Evolutionary conservation across 805 yeast species (phyloP), one percentile per base, ranked within the genome.

Genomic region (Kluyveromyces nonfermentans): DNA sequence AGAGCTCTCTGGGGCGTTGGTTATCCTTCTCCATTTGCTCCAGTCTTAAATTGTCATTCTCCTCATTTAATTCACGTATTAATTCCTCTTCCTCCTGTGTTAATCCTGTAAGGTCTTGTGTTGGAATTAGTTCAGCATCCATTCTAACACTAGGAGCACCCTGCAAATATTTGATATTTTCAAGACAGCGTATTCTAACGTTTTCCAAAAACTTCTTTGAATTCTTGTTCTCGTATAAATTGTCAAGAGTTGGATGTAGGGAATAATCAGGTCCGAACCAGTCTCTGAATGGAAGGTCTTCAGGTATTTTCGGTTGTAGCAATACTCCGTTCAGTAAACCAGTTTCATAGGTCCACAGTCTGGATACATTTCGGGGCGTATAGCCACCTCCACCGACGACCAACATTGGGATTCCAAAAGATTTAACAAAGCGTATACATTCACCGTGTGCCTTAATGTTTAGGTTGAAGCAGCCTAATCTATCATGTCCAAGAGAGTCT

Each of bases 321-420:
- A 81, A 73, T 12, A 82, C 86, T 53, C 85, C 82, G 51, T 93
- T 82, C 59, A 90, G 73, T 21, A 93, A 72, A 31, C 96, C 90
- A 0, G 96, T 81, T 64, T 90, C 98, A 62, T 83, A 88, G 54
- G 96, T 83, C 98, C 98, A 90, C 28, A 94, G 74, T 53, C 97
- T 72, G 33, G 94, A 82, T 12, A 90, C 98, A 59, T 90, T 90
- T 56, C 97, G 74, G 60, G 95, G 95, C 2, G 98, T 93, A 64
- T 90, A 90, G 16, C 98, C 98, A 47, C 98, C 98, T 42, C 98
- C 98, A 18, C 98, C 98, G 10, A 90, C 69, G 5, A 89, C 95
- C 51, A 90, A 68, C 75, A 87, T 77, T 8, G 97, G 97, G 32
- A 89, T 66, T 14, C 94, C 94, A 65, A 89, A 89, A 34, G 88